Evolutionary conservation across 2,329 filamentous ascomycete genomes (phyloP), one percentile per base, ranked within the genome.

Genomic region (Leptographium radiaticola): DNA sequence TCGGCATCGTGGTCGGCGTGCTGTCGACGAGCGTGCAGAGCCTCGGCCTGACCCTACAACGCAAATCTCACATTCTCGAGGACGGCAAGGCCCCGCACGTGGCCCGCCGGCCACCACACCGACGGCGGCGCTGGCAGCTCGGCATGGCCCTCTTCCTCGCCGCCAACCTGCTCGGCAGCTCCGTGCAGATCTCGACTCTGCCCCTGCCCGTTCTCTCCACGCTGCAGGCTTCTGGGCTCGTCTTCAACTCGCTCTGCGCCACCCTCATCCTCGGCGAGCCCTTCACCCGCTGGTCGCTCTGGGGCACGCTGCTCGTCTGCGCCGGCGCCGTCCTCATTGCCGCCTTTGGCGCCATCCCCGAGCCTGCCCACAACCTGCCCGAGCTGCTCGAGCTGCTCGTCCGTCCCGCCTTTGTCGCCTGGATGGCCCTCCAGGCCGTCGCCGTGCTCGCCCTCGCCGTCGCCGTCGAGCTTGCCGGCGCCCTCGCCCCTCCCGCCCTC

Each of bases 231-330:
- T 95, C 91, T 4, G 93, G 93, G 46, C 77, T 98, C 53, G 93
- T 98, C 58, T 98, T 98, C 76, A 98, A 98, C 74, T 95, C 91
- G 55, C 89, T 97, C 68, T 95, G 94, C 75, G 93, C 93, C 57
- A 94, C 89, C 46, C 72, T 97, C 55, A 88, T 97, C 63, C 79
- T 98, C 49, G 84, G 86, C 64, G 91, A 98, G 69, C 88, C 90
- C 6, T 98, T 97, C 70, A 97, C 93, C 52, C 81, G 80, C 66
- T 94, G 89, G 78, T 96, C 91, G n/a, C 76, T 95, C 40, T 80
- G 87, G 63, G 93, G 93, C 40, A 98, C 93, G 1, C 63, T 93
- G 52, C 79, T 98, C 50, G 93, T 97, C 44, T 91, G 88, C 58
- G 75, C 75, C 25, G 93, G 93, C 53, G 93, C 93, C n/a, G 74